Evolutionary conservation across 2,329 filamentous ascomycete species (phyloP).

Genomic region (Claviceps sp.): DNA sequence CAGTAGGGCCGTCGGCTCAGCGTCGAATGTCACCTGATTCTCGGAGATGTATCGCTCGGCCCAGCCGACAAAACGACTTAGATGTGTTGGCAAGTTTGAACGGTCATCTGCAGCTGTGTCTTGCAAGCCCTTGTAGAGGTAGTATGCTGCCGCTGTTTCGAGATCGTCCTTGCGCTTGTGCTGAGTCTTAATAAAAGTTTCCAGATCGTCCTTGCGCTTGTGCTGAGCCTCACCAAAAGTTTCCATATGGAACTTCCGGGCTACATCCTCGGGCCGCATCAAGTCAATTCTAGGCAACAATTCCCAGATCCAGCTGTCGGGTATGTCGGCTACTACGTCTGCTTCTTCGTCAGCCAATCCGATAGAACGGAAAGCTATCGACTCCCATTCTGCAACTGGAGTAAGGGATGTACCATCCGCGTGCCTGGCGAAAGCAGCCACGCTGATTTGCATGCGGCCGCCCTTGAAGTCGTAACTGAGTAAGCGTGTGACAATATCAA

Average conservation of each 20-base stretch:
- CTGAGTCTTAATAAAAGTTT: constrained; percentile 12
- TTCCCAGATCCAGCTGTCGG: constrained; percentile 14
- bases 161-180: constrained; percentile 10
- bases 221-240: constrained; percentile 13
- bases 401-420: constrained; percentile 1
- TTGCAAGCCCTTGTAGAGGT: constrained; percentile 10
- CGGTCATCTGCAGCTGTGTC: constrained; percentile 10
- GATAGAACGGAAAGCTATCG: constrained; percentile 7
- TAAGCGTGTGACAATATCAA: constrained; percentile 13
- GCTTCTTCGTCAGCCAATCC: constrained; percentile 3
- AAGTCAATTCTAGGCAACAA: constrained; percentile 11
- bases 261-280: constrained; percentile 10
- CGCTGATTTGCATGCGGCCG: constrained; percentile 13
- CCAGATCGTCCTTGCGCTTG: constrained; percentile 10
- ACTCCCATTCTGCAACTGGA: constrained; percentile 14
- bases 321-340: constrained; percentile 9
- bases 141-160: constrained; percentile 10
- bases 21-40: constrained; percentile 3
- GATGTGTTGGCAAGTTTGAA: constrained; percentile 11
- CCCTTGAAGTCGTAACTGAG: constrained; percentile 13
- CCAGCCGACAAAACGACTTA: constrained; percentile 10
- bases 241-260: constrained; percentile 14
- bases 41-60: constrained; percentile 4
- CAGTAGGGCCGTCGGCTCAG: constrained; percentile 1
- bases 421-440: constrained; percentile 12